phyloP scores from a whole-genome alignment of 2,329 filamentous ascomycete species.

The Coniochaeta sp. region DNA sequence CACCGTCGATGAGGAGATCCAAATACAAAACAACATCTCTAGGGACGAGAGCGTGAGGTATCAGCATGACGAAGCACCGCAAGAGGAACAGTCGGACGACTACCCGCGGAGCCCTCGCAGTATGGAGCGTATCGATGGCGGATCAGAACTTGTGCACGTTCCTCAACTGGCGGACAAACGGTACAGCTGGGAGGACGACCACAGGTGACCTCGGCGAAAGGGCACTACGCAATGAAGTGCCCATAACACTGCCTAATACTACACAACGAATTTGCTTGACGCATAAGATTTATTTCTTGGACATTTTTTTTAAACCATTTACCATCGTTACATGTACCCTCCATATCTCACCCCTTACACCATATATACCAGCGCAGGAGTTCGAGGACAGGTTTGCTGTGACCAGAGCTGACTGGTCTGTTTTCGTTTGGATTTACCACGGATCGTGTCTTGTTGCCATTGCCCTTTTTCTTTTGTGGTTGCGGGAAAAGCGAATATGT shows the following conservation, averaged over 20 bases:
- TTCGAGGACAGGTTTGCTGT: not conserved
- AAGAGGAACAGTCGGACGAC: conserved; percentile 1
- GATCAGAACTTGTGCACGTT: conserved; percentile 39
- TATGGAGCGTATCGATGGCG: conserved; percentile 33
- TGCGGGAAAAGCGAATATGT: not conserved
- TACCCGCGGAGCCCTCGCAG: conserved; percentile 18
- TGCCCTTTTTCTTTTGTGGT: not conserved
- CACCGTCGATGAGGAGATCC: conserved; percentile 42
- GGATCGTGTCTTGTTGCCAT: not conserved
- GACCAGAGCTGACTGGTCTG: not conserved
- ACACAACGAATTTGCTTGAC: not conserved
- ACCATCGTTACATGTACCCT: not conserved
- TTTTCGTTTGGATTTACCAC: not conserved
- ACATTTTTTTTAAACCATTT: not conserved
- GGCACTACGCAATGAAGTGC: not conserved
- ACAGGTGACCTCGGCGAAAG: not conserved
- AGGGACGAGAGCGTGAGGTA: conserved; percentile 14
- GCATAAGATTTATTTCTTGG: not conserved
- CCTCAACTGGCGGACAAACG: conserved; percentile 40
- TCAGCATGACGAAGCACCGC: conserved; percentile 1
- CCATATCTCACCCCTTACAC: not conserved
- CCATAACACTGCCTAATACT: not conserved
- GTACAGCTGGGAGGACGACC: conserved; percentile 41
- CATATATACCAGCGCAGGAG: not conserved
- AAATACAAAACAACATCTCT: conserved; percentile 18